Evolutionary conservation across 1,284 basidiomycete genomes (phyloP), one percentile per base, ranked within the genome.

Genomic region (Cerrena zonata): DNA sequence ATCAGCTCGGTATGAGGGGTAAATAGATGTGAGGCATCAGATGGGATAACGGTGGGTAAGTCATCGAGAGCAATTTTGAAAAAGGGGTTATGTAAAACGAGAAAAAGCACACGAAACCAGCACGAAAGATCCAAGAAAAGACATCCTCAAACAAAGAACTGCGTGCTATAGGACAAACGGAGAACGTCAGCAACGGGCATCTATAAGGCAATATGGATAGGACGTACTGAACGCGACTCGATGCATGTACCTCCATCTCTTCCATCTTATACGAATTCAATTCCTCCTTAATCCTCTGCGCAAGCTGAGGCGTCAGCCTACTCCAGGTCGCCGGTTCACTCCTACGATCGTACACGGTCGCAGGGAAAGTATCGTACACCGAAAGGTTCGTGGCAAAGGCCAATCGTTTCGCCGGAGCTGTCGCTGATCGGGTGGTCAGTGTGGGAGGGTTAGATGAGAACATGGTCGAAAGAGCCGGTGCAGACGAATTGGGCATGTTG

Each of bases 281-380:
- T 73, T 94, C 91, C 70, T 94, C 91, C 77, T 97, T 97, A 70
- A 97, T 97, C 57, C 88, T 78, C 76, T 96, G 91, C 41, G 95
- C 95, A 61, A 98, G 74, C 54, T 89, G 84, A 42, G 95, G 95
- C 47, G 95, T 99, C 61, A 99, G 72, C 27, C 91, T 80, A 72
- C 94, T 97, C 84, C 94, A 97, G 19, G 95, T 98, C 43, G 94
- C 94, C 24, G 92, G 92, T 69, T 97, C 95, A 60, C 91, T 94
- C 56, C 94, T 77, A 49, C 95, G 79, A 69, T 99, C 95, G 69
- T 99, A 99, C 50, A 94, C 86, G 39, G 79, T 77, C 10, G 91
- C 72, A 40, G 92, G 85, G 77, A 97, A 98, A 5, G 95, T 99
- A 67, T 94, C 91, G 65, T 98, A 97, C 47, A 97, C 91, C 27